These are phyloP conservation scores for Fagus sylvatica DNA, from an alignment of 306 rosid genomes.

Conservation along the genomic window DNA sequence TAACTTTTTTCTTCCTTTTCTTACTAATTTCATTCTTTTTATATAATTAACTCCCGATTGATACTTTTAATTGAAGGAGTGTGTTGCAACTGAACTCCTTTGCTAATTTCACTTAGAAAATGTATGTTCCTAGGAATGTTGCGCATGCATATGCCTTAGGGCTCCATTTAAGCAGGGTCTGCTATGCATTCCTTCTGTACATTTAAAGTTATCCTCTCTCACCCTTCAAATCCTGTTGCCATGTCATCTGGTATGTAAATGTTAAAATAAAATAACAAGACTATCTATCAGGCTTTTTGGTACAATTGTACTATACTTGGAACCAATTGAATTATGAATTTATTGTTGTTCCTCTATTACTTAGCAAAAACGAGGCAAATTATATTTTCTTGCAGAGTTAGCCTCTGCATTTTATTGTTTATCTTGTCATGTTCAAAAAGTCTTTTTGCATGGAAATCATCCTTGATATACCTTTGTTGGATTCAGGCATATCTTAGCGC, in stretches of 20 bases:
- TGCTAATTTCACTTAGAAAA: background rate
- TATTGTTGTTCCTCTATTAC: too few species aligned
- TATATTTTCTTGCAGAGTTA: background rate
- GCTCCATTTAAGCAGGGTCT: background rate
- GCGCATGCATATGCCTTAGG: background rate
- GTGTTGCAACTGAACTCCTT: background rate
- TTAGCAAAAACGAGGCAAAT: too few species aligned
- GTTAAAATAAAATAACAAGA: background rate
- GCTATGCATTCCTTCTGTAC: background rate
- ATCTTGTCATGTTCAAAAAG: background rate
- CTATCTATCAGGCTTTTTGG: background rate
- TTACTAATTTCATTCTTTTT: background rate
- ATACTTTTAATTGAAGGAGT: background rate
- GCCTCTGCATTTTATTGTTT: background rate
- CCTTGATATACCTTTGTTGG: constrained; percentile 20
- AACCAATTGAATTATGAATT: too few species aligned
- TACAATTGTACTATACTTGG: too few species aligned
- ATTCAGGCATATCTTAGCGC: constrained; percentile 93
- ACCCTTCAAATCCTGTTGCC: background rate
- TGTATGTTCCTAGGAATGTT: background rate
- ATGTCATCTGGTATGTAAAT: background rate
- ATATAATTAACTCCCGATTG: background rate
- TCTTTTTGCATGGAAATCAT: background rate
- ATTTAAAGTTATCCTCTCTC: background rate
- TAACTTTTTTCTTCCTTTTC: background rate